Conservation (phyloP, 176 grass and related monocot genomes). For the Eragrostis nindensis region DNA sequence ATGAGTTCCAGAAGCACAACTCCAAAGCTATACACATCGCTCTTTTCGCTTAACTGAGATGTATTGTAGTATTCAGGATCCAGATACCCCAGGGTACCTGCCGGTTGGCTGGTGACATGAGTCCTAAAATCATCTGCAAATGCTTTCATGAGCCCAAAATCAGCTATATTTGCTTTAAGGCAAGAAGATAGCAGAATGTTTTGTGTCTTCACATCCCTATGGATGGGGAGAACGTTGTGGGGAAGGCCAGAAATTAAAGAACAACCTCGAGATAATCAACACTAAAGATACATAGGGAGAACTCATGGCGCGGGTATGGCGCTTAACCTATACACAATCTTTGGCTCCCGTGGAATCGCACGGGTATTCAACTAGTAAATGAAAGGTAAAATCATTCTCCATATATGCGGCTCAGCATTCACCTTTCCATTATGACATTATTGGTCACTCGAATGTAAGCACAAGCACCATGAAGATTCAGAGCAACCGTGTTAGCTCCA, state of each 20-base stretch:
- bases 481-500: background rate
- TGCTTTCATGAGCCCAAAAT: conserved; percentile 54
- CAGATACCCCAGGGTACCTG: conserved; percentile 54
- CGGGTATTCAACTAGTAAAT: too few species aligned
- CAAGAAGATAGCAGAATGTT: conserved; percentile 51
- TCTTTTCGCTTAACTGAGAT: conserved; percentile 44
- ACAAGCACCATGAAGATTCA: background rate
- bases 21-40: conserved; percentile 46
- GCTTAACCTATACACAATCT: too few species aligned
- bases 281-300: too few species aligned
- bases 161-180: conserved; percentile 51
- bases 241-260: too few species aligned
- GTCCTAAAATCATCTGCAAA: conserved; percentile 21
- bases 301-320: too few species aligned
- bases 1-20: conserved; percentile 50
- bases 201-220: conserved; percentile 60
- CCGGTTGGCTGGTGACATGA: conserved; percentile 46
- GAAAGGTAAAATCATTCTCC: background rate
- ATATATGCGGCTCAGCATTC: background rate
- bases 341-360: too few species aligned
- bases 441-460: background rate
- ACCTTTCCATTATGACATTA: background rate
- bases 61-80: conserved; percentile 69
- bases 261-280: too few species aligned
- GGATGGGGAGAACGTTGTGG: too few species aligned